Base-by-base conservation (phyloP, 345 rosid species). In the Syzygium aqueum region DNA sequence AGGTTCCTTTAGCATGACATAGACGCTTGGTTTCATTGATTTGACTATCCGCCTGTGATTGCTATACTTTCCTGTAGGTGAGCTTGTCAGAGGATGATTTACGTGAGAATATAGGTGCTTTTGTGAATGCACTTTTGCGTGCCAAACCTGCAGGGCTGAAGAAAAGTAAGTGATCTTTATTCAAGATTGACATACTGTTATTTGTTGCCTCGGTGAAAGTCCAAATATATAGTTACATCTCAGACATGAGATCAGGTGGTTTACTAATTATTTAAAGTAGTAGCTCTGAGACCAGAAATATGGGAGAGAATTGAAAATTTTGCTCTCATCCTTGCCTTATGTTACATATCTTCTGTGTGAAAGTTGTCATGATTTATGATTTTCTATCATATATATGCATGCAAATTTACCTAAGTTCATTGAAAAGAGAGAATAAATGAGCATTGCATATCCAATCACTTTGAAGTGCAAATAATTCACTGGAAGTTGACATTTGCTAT, bases 141-240 rank as follows among this genome's bases (percentile, higher is more conserved):
- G 96, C 99, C 56, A 97, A 97, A 91, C 99, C 99, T 59, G 94
- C 97, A 4, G 99, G 99, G 87, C 92, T 97, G 87, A 97, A 97
- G 92, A 97, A 97, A 92, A 94, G 99, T 97, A 90, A 91, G 95
- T 87, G 27, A 84, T 84, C 85, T 73, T 65, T 19, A 73, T 33
- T 37, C 14, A 37, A 73, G 49, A 73, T 73, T 73, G 49, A 16
- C 85, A 86, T 25, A 77, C 25, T 85, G 52, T 63, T 85, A 49
- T 85, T 49, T 89, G 22, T 17, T 85, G 85, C 65, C 30, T 10
- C 7, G 25, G 51, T 73, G 14, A 73, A 73, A 21, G 63, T 65
- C 57, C 51, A 11, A 15, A 56, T 28, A 59, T 65, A 33, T 33
- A 73, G 49, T 37, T 37, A 73, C 7, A 37, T 73, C 7, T 9